Percentiles rank a stretch among this genome's conserved stretches.
Conservation (phyloP, 306 rosid species). For the Fragaria iinumae region DNA sequence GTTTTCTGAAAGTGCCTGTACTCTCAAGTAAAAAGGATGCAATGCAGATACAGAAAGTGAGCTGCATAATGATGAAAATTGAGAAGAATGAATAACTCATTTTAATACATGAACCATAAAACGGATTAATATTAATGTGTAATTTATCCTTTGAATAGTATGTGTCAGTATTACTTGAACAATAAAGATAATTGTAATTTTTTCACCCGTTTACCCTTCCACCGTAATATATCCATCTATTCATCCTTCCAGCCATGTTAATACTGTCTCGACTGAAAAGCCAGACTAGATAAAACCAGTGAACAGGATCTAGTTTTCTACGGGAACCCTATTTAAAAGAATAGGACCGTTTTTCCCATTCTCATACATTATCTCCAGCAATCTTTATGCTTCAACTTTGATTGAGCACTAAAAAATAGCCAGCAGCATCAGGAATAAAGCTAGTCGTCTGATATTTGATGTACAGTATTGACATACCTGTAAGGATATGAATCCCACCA, state of each 20-base stretch:
- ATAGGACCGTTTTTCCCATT: background rate
- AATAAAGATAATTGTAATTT: background rate
- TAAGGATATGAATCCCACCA: conserved; percentile 99
- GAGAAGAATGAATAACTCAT: conserved; percentile 12
- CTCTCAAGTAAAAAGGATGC: conserved; percentile 92
- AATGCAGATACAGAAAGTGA: conserved; percentile 93
- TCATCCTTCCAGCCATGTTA: background rate
- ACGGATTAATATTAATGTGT: background rate
- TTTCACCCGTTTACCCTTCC: background rate
- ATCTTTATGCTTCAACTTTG: conserved; percentile 14
- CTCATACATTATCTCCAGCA: conserved; percentile 11
- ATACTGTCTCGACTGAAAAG: background rate
- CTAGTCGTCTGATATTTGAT: conserved; percentile 9
- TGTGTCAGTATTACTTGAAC: no score
- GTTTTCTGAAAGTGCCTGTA: conserved; percentile 79
- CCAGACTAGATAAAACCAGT: background rate
- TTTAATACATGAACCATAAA: background rate
- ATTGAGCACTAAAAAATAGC: background rate
- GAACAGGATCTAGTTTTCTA: background rate
- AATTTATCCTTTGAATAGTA: no score
- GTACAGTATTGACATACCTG: conserved; percentile 48
- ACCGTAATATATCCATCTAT: background rate
- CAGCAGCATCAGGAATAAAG: conserved; percentile 8
- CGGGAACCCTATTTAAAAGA: no score
- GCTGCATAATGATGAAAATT: conserved; percentile 47